These are phyloP conservation scores for Lactarius trivialis DNA, from an alignment of 768 basidiomycete genomes.

Conservation along the genomic window DNA sequence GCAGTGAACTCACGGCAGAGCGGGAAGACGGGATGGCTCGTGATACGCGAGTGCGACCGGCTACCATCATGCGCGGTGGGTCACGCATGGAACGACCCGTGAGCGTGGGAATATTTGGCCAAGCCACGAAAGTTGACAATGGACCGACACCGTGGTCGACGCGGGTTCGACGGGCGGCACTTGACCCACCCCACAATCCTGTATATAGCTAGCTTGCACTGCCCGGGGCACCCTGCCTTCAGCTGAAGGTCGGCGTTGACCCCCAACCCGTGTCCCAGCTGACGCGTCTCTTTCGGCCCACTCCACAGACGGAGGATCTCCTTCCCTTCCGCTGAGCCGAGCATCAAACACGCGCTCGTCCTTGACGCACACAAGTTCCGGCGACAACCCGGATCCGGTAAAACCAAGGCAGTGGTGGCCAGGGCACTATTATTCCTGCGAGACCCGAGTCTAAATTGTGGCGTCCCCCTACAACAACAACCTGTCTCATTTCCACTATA, in stretches of 20 bases:
- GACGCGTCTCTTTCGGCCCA: neutral
- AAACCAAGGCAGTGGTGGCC: neutral
- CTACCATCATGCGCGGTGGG: too few species aligned
- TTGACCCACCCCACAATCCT: neutral
- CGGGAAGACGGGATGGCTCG: neutral
- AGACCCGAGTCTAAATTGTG: slow-evolving; percentile 6
- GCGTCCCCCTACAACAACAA: slow-evolving; percentile 7
- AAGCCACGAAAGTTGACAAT: neutral
- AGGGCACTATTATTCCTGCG: neutral
- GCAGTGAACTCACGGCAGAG: neutral
- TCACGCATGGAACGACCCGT: too few species aligned
- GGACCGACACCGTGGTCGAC: neutral
- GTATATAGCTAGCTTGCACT: neutral
- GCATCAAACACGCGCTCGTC: neutral
- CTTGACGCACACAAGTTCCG: neutral
- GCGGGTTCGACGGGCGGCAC: neutral
- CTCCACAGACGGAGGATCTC: neutral
- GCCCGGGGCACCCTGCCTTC: neutral
- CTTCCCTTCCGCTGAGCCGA: neutral
- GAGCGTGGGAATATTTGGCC: neutral
- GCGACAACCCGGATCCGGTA: neutral
- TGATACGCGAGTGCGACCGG: neutral
- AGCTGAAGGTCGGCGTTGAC: neutral
- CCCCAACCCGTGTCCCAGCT: neutral
- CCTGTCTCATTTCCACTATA: slow-evolving; percentile 1